Base-by-base conservation (phyloP, 352 stramenopile genomes). In the Phytophthora sojae region DNA sequence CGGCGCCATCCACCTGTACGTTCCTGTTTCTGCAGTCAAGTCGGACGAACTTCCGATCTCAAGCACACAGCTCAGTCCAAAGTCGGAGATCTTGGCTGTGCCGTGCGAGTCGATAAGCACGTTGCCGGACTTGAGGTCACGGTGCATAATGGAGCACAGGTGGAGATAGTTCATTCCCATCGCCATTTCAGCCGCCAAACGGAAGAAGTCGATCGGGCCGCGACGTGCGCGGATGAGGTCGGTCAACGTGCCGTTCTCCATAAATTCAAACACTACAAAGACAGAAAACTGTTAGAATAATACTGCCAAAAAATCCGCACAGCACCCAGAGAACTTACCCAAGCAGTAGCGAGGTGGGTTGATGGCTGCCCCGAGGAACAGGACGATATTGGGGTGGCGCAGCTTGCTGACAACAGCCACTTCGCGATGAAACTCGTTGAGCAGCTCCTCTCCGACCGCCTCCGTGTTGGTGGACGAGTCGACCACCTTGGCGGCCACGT, bases 81-180 rank as follows among this genome's bases (percentile, higher is more conserved):
- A 97, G 65, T 97, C 91, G 11, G 89, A 96, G 50, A 97, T 95
- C 67, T 97, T 96, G 54, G 91, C 87, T 4, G 85, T 94, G 39
- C 84, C 84, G 53, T 95, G 87, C 3, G 79, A 82, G 73, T 96
- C 89, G 19, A 97, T 81, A 15, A 97, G 73, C 37, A 99, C 85
- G 77, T 98, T 99, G 23, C 97, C 94, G n/a, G 96, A 97, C 80
- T 98, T 98, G 37, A 99, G 80, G 81, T 99, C 96, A 56, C 96
- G 91, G 75, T 99, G 96, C 77, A 99, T 93, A 50, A 98, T 95
- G 15, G 94, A 97, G 66, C 91, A 92, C 61, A 97, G 76, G 65
- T 99, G 95, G 63, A 97, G 88, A 74, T 99, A 98, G 58, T 97
- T 96, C 92, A 99, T 97, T 54, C 93, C 93, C 89, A 95, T 95